Conservation (phyloP, 1,284 basidiomycete species). For the Sanghuangporus weigelae region DNA sequence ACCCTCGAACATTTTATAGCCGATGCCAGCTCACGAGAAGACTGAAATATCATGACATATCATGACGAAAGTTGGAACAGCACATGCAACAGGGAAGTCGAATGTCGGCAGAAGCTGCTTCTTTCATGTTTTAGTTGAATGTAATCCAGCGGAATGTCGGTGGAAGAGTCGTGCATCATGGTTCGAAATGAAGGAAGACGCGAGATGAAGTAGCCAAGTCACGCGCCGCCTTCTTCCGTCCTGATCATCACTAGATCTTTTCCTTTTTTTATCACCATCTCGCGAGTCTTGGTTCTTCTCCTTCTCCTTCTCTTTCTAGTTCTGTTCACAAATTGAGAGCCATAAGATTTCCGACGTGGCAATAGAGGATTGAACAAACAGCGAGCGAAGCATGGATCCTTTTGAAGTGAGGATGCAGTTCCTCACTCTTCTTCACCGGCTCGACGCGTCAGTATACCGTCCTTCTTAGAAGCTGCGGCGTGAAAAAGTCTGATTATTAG, state of each 20-base stretch:
- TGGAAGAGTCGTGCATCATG: neutral
- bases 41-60: neutral
- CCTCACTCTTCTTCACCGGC: conserved; percentile 60
- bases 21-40: neutral
- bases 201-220: neutral
- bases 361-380: neutral
- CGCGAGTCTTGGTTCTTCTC: neutral
- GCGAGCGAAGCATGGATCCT: conserved; percentile 60
- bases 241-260: neutral
- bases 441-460: conserved; percentile 66
- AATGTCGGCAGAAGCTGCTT: conserved; percentile 1
- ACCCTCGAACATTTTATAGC: conserved; percentile 1
- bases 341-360: conserved; percentile 5
- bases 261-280: neutral
- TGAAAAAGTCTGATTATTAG: neutral
- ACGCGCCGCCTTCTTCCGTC: neutral
- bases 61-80: neutral
- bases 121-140: neutral
- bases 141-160: neutral
- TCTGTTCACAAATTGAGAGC: neutral
- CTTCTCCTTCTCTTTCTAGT: neutral
- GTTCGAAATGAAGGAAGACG: neutral
- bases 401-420: conserved; percentile 91
- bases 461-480: conserved; percentile 21
- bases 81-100: neutral